Evolutionary conservation across 345 rosid genomes (phyloP).

Genomic region (Xanthoceras sorbifolium): DNA sequence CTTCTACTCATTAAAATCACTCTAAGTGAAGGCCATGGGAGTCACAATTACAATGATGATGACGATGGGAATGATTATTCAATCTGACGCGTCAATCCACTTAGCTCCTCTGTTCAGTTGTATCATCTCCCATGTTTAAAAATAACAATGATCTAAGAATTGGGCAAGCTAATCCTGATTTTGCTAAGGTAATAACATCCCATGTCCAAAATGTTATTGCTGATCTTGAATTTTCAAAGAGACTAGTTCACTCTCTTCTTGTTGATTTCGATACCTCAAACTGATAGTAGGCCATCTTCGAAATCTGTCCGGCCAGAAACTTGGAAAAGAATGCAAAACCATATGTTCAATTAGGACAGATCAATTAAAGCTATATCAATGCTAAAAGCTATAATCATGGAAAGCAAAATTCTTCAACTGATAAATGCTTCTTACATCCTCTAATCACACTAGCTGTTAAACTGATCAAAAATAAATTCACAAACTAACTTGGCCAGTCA

Average conservation of each 20-base stretch:
- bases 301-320: slow-evolving; percentile 76
- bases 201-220: slow-evolving; percentile 34
- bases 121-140: neutral
- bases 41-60: neutral
- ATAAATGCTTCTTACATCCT: neutral
- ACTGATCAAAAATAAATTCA: neutral
- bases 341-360: neutral
- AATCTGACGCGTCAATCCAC: neutral
- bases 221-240: slow-evolving; percentile 67
- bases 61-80: neutral
- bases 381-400: neutral
- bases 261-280: slow-evolving; percentile 48
- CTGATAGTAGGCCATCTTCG: slow-evolving; percentile 61
- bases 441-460: neutral
- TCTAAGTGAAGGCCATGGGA: neutral
- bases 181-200: slow-evolving; percentile 1
- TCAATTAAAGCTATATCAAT: neutral
- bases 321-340: slow-evolving; percentile 28
- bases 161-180: neutral
- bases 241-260: slow-evolving; percentile 70
- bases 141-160: neutral
- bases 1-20: slow-evolving; percentile 8
- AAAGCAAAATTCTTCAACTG: neutral
- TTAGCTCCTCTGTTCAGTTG: neutral
- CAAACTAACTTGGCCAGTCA: neutral